Evolutionary conservation across 345 rosid genomes (phyloP).

Genomic region (Bruguiera gymnorhiza): DNA sequence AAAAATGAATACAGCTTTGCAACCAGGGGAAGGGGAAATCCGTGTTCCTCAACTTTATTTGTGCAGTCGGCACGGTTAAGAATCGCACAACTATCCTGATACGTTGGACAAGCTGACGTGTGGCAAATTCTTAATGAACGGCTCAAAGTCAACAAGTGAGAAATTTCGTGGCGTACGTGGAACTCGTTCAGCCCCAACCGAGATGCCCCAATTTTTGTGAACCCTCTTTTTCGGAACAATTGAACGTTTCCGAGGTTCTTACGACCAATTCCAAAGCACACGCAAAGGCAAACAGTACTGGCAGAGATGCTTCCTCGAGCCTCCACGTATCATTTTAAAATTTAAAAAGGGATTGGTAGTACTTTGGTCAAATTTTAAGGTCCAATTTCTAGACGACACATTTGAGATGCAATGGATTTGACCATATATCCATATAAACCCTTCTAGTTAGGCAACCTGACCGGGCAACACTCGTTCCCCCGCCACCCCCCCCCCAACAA

Average conservation of each 20-base stretch:
- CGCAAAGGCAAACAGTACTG: not conserved
- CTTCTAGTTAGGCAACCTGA: too few relatives aligned
- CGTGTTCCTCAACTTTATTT: too few relatives aligned
- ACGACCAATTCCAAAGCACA: slow-evolving; percentile 3
- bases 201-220: not conserved
- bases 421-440: too few relatives aligned
- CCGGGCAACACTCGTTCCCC: too few relatives aligned
- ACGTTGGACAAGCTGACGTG: not conserved
- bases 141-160: not conserved
- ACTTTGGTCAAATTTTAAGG: too few relatives aligned
- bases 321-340: not conserved
- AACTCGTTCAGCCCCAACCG: not conserved
- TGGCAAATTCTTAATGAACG: not conserved
- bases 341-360: too few relatives aligned
- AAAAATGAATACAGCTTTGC: too few relatives aligned
- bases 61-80: too few relatives aligned
- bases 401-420: too few relatives aligned
- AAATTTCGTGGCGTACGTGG: not conserved
- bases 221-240: not conserved
- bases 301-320: not conserved
- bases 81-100: not conserved
- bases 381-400: too few relatives aligned
- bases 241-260: not conserved
- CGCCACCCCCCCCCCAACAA: too few relatives aligned
- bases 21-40: too few relatives aligned